These are phyloP conservation scores for Candida germanica DNA, from an alignment of 805 yeast genomes.

Conservation along the genomic window DNA sequence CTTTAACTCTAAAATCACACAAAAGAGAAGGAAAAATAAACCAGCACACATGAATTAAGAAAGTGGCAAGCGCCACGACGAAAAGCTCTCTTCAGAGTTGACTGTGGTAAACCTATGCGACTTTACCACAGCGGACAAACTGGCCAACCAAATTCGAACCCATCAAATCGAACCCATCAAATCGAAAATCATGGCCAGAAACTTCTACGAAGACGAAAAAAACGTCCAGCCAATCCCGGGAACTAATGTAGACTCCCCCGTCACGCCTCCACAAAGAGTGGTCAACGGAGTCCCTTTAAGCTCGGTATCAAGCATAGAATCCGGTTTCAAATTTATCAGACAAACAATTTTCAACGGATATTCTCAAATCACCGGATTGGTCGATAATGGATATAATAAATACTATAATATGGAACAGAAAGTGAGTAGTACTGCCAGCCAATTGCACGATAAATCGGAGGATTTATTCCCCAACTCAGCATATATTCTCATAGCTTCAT, in stretches of 20 bases:
- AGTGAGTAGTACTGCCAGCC: slow-evolving; percentile 60
- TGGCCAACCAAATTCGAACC: no score
- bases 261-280: slow-evolving; percentile 46
- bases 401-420: slow-evolving; percentile 60
- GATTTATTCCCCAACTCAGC: slow-evolving; percentile 68
- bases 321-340: slow-evolving; percentile 48
- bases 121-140: no score
- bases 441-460: slow-evolving; percentile 62
- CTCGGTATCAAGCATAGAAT: slow-evolving; percentile 48
- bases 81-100: no score
- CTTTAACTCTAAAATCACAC: no score
- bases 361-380: slow-evolving; percentile 22
- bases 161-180: no score
- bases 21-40: no score
- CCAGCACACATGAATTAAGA: no score
- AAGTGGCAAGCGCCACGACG: no score
- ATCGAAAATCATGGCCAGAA: no score
- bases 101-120: no score
- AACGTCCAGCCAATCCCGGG: slow-evolving; percentile 50
- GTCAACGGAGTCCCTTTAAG: slow-evolving; percentile 58
- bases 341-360: slow-evolving; percentile 23
- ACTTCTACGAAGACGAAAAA: slow-evolving; percentile 50
- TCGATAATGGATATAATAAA: slow-evolving; percentile 47
- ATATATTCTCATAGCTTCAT: slow-evolving; percentile 64
- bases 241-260: slow-evolving; percentile 24